Base-by-base conservation (phyloP, 2,329 filamentous ascomycete species). In the Botryosphaeria dothidea region DNA sequence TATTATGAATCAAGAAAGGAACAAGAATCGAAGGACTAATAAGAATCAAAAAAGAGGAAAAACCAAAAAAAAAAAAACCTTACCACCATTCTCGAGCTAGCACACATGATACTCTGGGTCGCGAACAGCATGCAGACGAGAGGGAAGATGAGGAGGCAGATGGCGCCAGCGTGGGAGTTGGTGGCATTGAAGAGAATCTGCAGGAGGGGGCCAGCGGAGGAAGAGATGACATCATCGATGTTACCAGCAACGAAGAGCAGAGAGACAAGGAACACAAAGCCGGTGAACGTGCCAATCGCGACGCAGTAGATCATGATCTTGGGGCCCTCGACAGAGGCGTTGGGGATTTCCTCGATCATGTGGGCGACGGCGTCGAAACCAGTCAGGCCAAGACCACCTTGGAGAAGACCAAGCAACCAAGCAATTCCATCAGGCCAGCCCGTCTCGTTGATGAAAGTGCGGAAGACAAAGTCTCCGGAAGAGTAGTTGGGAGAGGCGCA, bases 401-500 rank as follows among this genome's bases (percentile, higher is more conserved):
- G 85, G 1, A 88, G 74, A 13, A 83, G 68, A 6, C 81, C 81
- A 4, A 83, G 72, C 27, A 83, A 70, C 80, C 80, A 88, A 3
- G 86, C 80, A 36, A 91, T 73, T 0, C 88, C 88, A 75, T 90
- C 86, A 0, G 89, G 88, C 89, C 88, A 91, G 46, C 87, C 88
- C 8, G 86, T 87, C 52, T 84, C 74, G 68, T 92, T 92, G 72
- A 90, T 84, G 71, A 92, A 92, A 1, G 85, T 76, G 4, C 83
- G 81, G 68, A 90, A 92, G 11, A 92, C 90, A 61, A 90, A 90
- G 9, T 82, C 74, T 17, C 82, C 89, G 7, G 82, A 84, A 69
- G 88, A 87, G 71, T 86, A 92, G 68, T 88, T 79, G 0, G 88
- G 88, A 1, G 89, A 84, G 0, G 88, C 82, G 71, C 87, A 90